Evolutionary conservation across 306 rosid genomes (phyloP), one percentile per base, ranked within the genome.

Genomic region (Quercus robur): DNA sequence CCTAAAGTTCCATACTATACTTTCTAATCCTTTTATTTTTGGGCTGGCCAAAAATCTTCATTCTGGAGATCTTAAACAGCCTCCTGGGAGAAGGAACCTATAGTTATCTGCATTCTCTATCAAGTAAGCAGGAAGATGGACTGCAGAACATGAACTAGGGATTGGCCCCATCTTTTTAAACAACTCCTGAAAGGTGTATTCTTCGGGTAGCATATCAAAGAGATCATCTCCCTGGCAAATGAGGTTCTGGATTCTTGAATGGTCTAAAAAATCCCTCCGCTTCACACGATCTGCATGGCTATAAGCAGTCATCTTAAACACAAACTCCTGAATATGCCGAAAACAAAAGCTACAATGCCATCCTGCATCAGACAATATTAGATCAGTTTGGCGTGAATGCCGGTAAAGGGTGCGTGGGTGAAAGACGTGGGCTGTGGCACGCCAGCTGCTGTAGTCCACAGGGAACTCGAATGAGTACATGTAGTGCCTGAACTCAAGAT

Each of bases 261-360:
- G 83, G 64, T 89, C 76, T 4, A 95, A 84, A 80, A 95, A 95
- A 14, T 85, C 88, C 38, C 69, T 86, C 75, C 64, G 54, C 71
- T 41, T 87, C n/a, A 91, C 98, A 0, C 98, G 98, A 76, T 95
- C 96, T 25, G 98, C 94, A 1, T 95, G 99, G 87, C 99, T 93
- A 31, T 93, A 95, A 26, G 94, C 94, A 10, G 92, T 93, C 99
- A 95, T 95, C 66, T 95, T 95, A 79, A 95, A 93, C 73, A 85
- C 94, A 78, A 93, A 90, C 38, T 95, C 99, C 4, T 86, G 71
- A 71, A 95, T 86, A 52, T 70, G 46, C 73, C 87, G 86, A 82
- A 95, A 93, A 84, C 97, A 95, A 61, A 95, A 95, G 92, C 96
- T 91, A 80, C 98, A 95, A 67, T 95, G 99, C 98, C 98, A 95